Percentiles rank a stretch among this genome's conserved stretches.
Evolutionary conservation across 129 eudicot species (phyloP).

Genomic region (Escallonia herrerae): DNA sequence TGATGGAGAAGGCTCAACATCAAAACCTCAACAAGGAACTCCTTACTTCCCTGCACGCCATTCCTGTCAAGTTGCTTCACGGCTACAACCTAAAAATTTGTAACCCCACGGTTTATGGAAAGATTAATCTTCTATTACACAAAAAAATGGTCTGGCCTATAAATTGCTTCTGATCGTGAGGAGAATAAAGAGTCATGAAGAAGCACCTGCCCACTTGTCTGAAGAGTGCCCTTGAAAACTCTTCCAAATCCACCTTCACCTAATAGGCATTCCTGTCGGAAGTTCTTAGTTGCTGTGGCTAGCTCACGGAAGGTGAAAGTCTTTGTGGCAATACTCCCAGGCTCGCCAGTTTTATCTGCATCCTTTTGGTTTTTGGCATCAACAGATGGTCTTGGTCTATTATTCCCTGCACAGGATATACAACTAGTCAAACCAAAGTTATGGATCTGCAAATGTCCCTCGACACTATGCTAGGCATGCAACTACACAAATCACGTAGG

Average conservation of each 20-base stretch:
- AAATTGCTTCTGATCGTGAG: no score
- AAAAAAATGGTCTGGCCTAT: no score
- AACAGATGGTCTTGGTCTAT: neutral
- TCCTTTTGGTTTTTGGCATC: slow-evolving; percentile 14
- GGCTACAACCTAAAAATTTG: slow-evolving; percentile 44
- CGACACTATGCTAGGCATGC: no score
- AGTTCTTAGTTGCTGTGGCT: slow-evolving; percentile 67
- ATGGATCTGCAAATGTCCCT: no score
- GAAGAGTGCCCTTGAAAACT: slow-evolving; percentile 57
- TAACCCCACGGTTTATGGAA: neutral
- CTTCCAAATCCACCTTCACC: slow-evolving; percentile 70
- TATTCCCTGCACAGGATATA: neutral
- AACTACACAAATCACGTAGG: no score
- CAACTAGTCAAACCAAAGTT: neutral
- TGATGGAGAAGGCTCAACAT: slow-evolving; percentile 53
- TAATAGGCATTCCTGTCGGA: slow-evolving; percentile 52
- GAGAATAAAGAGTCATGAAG: neutral
- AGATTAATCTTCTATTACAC: no score
- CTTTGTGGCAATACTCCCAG: slow-evolving; percentile 13
- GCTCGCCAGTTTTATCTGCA: slow-evolving; percentile 6
- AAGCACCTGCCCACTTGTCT: slow-evolving; percentile 47
- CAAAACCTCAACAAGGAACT: slow-evolving; percentile 49
- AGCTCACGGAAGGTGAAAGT: slow-evolving; percentile 56
- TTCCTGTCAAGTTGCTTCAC: slow-evolving; percentile 69
- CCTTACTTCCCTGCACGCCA: slow-evolving; percentile 55